Conservation (phyloP, 495 filamentous ascomycete genomes). For the Daldinia childiae region DNA sequence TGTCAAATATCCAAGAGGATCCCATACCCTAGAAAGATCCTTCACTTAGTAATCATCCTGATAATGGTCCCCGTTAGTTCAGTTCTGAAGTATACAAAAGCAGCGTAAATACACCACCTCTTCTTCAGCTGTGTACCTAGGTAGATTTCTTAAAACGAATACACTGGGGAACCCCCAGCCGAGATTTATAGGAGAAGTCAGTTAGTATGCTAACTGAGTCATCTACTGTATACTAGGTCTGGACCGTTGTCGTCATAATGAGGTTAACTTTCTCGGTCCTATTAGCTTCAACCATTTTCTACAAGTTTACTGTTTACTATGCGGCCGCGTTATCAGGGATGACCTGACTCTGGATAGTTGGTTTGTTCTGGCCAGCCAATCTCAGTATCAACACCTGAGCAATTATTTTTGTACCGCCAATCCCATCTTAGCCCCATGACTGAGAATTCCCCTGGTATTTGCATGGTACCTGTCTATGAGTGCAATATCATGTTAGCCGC, state of each 20-base stretch:
- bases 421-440: neutral
- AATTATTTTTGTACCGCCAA: neutral
- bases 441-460: conserved; percentile 4
- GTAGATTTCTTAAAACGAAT: no score
- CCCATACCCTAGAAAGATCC: neutral
- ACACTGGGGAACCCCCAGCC: neutral
- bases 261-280: neutral
- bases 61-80: neutral
- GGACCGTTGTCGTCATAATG: neutral
- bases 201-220: conserved; percentile 4
- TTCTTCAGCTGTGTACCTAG: no score
- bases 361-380: neutral
- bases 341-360: neutral
- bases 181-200: neutral
- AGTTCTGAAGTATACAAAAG: neutral
- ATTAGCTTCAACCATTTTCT: neutral
- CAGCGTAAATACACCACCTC: no score
- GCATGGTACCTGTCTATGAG: conserved; percentile 2
- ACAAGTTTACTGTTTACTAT: neutral
- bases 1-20: neutral
- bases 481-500: neutral
- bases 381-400: neutral
- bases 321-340: neutral
- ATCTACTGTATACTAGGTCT: neutral
- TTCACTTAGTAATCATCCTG: neutral